Evolutionary conservation across 208 protist species (phyloP), one percentile per base, ranked within the genome.

Genomic region (Acanthamoeba triangularis): DNA sequence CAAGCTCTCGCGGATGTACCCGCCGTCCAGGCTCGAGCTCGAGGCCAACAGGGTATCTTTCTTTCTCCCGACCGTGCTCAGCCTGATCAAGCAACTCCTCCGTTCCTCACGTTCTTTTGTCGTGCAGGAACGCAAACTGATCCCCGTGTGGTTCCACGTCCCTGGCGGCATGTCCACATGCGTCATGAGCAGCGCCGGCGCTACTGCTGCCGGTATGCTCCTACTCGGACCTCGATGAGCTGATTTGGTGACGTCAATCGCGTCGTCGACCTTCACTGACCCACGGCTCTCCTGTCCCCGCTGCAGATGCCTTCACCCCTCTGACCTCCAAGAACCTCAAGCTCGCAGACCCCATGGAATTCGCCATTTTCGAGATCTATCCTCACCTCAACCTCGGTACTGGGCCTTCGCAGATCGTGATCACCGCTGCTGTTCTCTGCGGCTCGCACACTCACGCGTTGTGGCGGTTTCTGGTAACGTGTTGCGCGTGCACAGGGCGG

Each of bases 361-460:
- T 90, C 41, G 84, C 84, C 41, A 90, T 90, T 11, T 90, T 49
- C 35, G 84, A 90, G 35, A 44, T 90, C 56, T 90, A 69, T n/a
- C 84, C 47, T 28, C 54, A 49, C 49, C 41, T 67, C n/a, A 37
- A 67, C 16, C n/a, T 90, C 52, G 84, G 84, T 90, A 90, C 65
- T 6, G 2, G 10, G 10, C 23, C 65, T 6, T 10, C 28, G 14
- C 8, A 18, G 30, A 33, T 13, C n/a, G 28, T 74, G 28, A 3
- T 59, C 63, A 2, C 13, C 56, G 18, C 20, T 23, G 8, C 18
- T 16, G 3, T 65, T 65, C 8, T 28, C 1, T 7, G 25, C 59
- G 23, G 25, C 23, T 10, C 20, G 16, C 23, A 25, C 37, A 44
- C 69, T 44, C 20, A 20, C 69, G 7, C 37, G 44, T 4, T 47